phyloP scores from a whole-genome alignment of 345 rosid species.

The Eucalyptus globulus region DNA sequence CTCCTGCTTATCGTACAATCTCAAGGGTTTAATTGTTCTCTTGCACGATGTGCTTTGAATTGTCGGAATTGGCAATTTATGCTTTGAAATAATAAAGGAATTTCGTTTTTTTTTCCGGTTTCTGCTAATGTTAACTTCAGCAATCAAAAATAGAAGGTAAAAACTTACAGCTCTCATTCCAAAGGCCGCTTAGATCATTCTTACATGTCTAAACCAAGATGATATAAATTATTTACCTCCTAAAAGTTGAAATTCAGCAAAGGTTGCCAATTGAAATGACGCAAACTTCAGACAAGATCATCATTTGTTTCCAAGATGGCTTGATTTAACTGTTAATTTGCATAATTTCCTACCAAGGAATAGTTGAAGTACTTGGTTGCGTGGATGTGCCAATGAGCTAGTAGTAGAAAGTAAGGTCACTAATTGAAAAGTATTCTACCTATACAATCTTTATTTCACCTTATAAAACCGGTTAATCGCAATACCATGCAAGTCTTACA shows the following conservation, averaged over 20 bases:
- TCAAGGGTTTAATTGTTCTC: too few species aligned
- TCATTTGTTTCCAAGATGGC: neutral
- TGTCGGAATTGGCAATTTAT: too few species aligned
- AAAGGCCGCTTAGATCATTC: neutral
- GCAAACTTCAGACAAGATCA: neutral
- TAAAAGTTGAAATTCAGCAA: too few species aligned
- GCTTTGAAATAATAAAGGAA: too few species aligned
- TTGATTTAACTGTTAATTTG: too few species aligned
- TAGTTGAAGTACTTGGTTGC: neutral
- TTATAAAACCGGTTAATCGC: too few species aligned
- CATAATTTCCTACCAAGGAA: neutral
- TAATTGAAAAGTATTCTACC: neutral
- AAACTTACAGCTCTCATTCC: neutral
- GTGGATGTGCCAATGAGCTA: neutral
- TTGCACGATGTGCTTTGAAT: too few species aligned
- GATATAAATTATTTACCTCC: neutral
- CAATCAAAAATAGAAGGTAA: neutral
- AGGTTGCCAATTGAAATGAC: neutral
- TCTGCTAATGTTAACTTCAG: neutral
- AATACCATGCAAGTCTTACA: too few species aligned
- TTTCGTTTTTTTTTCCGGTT: too few species aligned
- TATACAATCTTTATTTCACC: too few species aligned
- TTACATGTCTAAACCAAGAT: neutral
- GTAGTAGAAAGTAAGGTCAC: neutral
- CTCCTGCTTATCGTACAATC: too few species aligned